These are phyloP conservation scores for Ormosia semicastrata DNA, from an alignment of 306 rosid genomes.

Conservation along the genomic window DNA sequence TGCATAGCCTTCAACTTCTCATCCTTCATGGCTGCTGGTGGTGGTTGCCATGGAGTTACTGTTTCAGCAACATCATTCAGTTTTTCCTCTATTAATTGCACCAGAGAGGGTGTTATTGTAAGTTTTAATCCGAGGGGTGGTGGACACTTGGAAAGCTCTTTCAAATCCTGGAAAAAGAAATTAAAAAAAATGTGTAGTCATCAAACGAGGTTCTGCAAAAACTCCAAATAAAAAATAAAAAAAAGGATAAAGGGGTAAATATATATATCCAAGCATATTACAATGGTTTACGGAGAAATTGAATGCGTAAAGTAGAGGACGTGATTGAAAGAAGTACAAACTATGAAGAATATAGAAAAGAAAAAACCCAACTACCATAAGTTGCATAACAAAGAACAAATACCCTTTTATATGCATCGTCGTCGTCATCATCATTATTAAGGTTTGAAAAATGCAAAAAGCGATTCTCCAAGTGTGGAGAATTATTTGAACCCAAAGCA, in stretches of 20 bases:
- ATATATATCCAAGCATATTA: background rate
- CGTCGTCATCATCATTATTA: slow-evolving; percentile 6
- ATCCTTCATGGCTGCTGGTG: background rate
- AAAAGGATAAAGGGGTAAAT: no score
- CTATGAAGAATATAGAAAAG: no score
- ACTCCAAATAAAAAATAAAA: background rate
- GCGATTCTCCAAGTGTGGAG: no score
- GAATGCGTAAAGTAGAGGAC: background rate
- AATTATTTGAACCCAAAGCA: no score
- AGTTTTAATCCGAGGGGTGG: slow-evolving; percentile 39
- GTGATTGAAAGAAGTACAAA: background rate
- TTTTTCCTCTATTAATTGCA: slow-evolving; percentile 4
- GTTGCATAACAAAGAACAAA: background rate
- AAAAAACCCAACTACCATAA: background rate
- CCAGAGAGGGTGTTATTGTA: background rate
- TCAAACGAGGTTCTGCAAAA: background rate
- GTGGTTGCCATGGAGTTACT: background rate
- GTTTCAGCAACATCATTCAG: background rate
- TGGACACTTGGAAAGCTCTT: background rate
- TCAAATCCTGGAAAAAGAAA: no score
- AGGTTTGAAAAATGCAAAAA: no score
- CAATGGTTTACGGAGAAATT: background rate
- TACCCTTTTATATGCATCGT: background rate
- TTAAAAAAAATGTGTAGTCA: no score
- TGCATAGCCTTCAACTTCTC: slow-evolving; percentile 5